These are phyloP conservation scores for Athelia psychrophila DNA, from an alignment of 1,284 basidiomycete genomes.

Conservation along the genomic window DNA sequence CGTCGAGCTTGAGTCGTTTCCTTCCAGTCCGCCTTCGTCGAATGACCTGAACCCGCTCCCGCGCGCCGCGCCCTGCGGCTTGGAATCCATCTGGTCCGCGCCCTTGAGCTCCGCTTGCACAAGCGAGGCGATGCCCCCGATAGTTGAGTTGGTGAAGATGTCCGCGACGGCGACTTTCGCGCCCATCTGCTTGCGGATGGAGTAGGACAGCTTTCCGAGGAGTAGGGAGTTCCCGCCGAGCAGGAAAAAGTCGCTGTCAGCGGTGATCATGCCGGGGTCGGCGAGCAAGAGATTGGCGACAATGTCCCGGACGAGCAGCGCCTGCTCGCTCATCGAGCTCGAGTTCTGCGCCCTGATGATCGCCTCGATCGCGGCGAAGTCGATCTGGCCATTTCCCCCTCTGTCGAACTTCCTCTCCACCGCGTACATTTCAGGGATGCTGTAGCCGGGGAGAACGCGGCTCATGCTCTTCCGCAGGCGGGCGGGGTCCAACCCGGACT, in stretches of 20 bases:
- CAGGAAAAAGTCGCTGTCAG: constrained; percentile 42
- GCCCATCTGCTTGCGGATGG: constrained; percentile 37
- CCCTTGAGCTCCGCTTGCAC: constrained; percentile 25
- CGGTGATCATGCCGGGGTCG: constrained; percentile 31
- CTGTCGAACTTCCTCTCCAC: constrained; percentile 20
- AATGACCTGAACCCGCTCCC: neutral
- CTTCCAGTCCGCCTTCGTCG: neutral
- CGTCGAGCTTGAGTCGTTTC: neutral
- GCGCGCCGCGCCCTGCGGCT: neutral
- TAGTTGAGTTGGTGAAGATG: constrained; percentile 40
- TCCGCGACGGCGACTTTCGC: constrained; percentile 33
- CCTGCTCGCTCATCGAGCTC: constrained; percentile 28
- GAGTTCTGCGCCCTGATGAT: constrained; percentile 24
- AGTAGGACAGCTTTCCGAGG: constrained; percentile 39
- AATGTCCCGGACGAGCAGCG: constrained; percentile 37
- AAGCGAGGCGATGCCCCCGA: constrained; percentile 36
- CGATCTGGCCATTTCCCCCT: constrained; percentile 20
- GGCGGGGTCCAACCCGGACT: constrained; percentile 15
- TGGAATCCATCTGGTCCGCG: neutral
- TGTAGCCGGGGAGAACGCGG: constrained; percentile 31
- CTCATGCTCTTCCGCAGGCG: constrained; percentile 20
- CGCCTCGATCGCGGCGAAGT: constrained; percentile 36
- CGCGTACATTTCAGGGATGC: constrained; percentile 33
- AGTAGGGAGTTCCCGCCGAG: constrained; percentile 44
- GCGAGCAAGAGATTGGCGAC: constrained; percentile 35